Evolutionary conservation across 1,284 basidiomycete species (phyloP), one percentile per base, ranked within the genome.

Genomic region (Ganoderma leucocontextum): DNA sequence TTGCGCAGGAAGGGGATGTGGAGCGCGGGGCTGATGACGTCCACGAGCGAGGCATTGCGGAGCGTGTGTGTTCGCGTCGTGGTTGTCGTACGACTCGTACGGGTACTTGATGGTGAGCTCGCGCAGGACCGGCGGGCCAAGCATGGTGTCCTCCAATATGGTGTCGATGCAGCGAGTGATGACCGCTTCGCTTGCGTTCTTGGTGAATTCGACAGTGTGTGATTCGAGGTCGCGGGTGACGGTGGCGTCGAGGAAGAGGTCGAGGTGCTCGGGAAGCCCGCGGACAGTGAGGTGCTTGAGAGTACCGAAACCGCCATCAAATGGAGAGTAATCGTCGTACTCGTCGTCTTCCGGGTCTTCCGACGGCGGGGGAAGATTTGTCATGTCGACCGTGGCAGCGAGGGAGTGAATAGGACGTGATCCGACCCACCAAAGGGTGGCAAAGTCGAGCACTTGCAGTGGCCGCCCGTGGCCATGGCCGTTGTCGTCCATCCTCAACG

Each of bases 231-330:
- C 19, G 33, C n/a, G 25, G 36, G 38, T n/a, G 17, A 13, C 15
- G 3, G 38, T 42, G 33, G 41, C 17, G 25, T 25, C 1, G n/a
- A 60, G 59, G 59, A 60, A 60, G 22, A 60, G 22, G 9, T 22
- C 19, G 17, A 60, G 33, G n/a, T 60, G 36, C 13, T 22, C 13
- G 8, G 59, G 59, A 7, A 15, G 5, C 12, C 59, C 59, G 33
- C 59, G 38, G n/a, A 60, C 12, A 19, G 17, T 15, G 19, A 60
- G 38, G 59, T 36, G 33, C 12, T 60, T 60, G 38, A 60, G 59
- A 10, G n/a, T 36, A 1, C 41, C 17, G 12, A 41, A 60, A 17
- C 44, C 22, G n/a, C n/a, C 19, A 9, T 47, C 19, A 9, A 47
- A 47, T 4, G n/a, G 44, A 9, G 29, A 29, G 29, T 29, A 29